Evolutionary conservation across 306 rosid genomes (phyloP).

Genomic region (Castanea mollissima): DNA sequence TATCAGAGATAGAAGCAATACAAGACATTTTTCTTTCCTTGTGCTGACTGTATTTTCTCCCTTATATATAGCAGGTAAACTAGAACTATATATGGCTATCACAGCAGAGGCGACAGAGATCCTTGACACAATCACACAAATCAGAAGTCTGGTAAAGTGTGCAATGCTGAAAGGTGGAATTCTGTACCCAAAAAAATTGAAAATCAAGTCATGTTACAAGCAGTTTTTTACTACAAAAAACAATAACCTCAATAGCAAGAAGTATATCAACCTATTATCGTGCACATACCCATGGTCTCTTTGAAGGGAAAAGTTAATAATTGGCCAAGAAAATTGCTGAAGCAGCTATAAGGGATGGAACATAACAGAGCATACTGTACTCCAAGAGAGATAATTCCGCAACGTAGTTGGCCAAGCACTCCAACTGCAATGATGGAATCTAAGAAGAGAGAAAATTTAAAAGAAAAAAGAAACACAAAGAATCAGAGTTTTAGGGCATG

Average conservation of each 20-base stretch:
- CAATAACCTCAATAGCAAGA: neutral
- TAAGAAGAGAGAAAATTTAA: slow-evolving; percentile 2
- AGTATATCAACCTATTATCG: neutral
- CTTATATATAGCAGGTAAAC: slow-evolving; percentile 43
- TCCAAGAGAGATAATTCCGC: slow-evolving; percentile 86
- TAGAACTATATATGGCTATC: slow-evolving; percentile 30
- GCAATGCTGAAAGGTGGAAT: slow-evolving; percentile 52
- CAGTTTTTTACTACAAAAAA: neutral
- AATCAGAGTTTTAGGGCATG: slow-evolving; percentile 1
- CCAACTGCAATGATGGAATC: slow-evolving; percentile 68
- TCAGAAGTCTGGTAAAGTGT: slow-evolving; percentile 46
- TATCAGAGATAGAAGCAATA: neutral
- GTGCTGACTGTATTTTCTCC: slow-evolving; percentile 58
- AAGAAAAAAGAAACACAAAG: neutral
- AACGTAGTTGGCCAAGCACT: slow-evolving; percentile 82
- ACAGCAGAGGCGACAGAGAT: slow-evolving; percentile 46
- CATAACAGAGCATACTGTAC: slow-evolving; percentile 69
- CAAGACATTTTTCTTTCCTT: slow-evolving; percentile 27
- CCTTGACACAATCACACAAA: slow-evolving; percentile 34
- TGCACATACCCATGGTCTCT: slow-evolving; percentile 79
- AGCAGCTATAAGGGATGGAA: slow-evolving; percentile 80
- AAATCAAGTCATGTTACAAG: neutral
- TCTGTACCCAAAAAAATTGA: slow-evolving; percentile 26
- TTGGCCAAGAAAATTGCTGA: slow-evolving; percentile 84
- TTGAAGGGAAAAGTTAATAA: slow-evolving; percentile 57